Evolutionary conservation across 352 stramenopile species (phyloP), one percentile per base, ranked within the genome.

Genomic region (Pelagophyceae sp.): DNA sequence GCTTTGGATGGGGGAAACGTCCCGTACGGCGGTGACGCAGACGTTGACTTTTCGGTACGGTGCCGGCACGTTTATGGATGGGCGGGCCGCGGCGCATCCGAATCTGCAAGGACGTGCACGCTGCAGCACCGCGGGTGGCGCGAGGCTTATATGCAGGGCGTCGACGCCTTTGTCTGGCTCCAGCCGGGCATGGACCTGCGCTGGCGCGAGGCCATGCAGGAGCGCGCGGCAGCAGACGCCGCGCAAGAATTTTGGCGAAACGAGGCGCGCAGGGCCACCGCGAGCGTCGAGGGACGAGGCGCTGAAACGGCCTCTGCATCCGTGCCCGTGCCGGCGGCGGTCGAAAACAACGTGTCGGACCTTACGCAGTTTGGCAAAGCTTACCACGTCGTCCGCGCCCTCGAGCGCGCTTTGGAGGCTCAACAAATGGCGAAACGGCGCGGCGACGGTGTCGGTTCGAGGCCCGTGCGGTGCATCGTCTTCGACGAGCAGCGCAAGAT

Each of bases 101-200:
- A n/a, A 27, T 11, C 29, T 6, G 23, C 58, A 27, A 5, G 23
- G 31, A 27, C 58, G 31, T 33, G 58, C 58, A 6, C 15, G 5
- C 23, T 15, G 15, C 11, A 11, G 58, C 23, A 67, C 58, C 61
- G 54, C 6, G 6, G 54, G 54, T 29, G 11, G 54, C 54, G 54
- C 15, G 15, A 20, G 15, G 29, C 51, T 33, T 25, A 15, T 15
- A 72, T 72, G 64, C 3, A 38, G 6, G 64, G 64, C 64, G 64
- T 38, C 15, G 72, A 80, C 25, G 29, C 38, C 27, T 80, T 80
- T 54, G 77, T 63, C 0, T 75, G 80, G 50, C 82, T 95, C 37
- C 90, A 95, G 70, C 90, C 90, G 2, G 90, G 90, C 1, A 90
- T 94, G 78, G 87, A 94, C 38, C 92, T 91, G 79, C 37, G 81